phyloP scores from a whole-genome alignment of 73 alveolate genomes.

The Blepharisma japonicum region DNA sequence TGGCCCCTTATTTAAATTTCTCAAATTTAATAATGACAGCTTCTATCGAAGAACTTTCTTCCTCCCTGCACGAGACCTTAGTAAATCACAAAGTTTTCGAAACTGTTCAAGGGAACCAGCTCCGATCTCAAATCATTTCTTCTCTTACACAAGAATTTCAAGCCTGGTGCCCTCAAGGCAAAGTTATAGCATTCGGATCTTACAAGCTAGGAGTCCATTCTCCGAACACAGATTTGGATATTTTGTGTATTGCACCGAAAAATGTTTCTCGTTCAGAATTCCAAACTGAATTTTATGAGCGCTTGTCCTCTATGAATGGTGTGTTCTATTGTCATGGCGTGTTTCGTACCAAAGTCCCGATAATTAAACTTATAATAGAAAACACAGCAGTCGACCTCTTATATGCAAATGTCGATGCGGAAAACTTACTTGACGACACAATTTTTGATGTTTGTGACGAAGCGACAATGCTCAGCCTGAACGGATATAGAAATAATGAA shows the following conservation, averaged over 20 bases:
- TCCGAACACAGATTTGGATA: slow-evolving; percentile 96
- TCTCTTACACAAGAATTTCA: slow-evolving; percentile 23
- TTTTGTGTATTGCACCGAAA: slow-evolving; percentile 89
- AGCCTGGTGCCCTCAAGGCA: slow-evolving; percentile 85
- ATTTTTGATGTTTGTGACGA: slow-evolving; percentile 77
- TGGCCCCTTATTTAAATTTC: no score
- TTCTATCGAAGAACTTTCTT: no score
- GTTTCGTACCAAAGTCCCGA: slow-evolving; percentile 80
- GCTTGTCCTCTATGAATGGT: slow-evolving; percentile 50
- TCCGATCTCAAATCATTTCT: background rate
- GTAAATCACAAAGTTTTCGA: slow-evolving; percentile 14
- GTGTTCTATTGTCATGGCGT: slow-evolving; percentile 71
- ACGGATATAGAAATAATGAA: slow-evolving; percentile 95
- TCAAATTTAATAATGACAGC: no score
- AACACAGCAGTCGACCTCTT: slow-evolving; percentile 80
- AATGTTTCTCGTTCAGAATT: slow-evolving; percentile 71
- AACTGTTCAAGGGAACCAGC: background rate
- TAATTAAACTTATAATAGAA: slow-evolving; percentile 70
- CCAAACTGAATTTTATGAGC: slow-evolving; percentile 68
- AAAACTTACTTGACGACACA: slow-evolving; percentile 65
- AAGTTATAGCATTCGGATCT: slow-evolving; percentile 93
- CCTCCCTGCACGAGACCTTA: background rate
- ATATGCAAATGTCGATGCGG: slow-evolving; percentile 75
- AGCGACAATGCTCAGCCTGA: slow-evolving; percentile 78
- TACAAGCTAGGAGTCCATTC: slow-evolving; percentile 94